Evolutionary conservation across 495 filamentous ascomycete genomes (phyloP).

Genomic region (Podospora pseudopauciseta): DNA sequence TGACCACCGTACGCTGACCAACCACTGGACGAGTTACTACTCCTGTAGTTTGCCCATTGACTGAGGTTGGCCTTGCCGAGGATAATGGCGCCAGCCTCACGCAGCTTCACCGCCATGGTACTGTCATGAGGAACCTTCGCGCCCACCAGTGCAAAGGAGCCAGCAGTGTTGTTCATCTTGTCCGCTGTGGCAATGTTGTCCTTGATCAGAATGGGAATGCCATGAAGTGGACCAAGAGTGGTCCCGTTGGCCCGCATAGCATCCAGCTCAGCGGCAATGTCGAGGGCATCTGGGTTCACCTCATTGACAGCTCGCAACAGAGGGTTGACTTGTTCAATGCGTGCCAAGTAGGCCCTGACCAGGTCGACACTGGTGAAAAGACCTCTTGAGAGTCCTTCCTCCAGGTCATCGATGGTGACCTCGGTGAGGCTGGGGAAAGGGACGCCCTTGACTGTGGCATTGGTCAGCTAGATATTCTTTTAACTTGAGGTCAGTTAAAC

Average conservation of each 20-base stretch:
- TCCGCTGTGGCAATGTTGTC: conserved; percentile 37
- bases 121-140: conserved; percentile 41
- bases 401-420: conserved; percentile 1
- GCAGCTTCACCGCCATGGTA: conserved; percentile 41
- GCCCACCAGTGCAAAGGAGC: conserved; percentile 52
- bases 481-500: too few species aligned
- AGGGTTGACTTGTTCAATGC: neutral
- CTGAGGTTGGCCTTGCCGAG: conserved; percentile 41
- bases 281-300: neutral
- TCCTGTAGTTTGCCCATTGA: conserved; percentile 42
- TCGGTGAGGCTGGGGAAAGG: too few species aligned
- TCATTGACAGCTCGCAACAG: neutral
- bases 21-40: conserved; percentile 33
- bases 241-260: too few species aligned
- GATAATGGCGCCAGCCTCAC: conserved; percentile 45
- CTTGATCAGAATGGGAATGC: conserved; percentile 38
- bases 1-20: conserved; percentile 32
- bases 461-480: too few species aligned
- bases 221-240: conserved; percentile 19
- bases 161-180: conserved; percentile 33
- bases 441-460: too few species aligned
- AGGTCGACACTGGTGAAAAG: neutral
- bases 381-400: neutral
- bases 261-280: neutral
- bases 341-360: neutral